Evolutionary conservation across 2,329 filamentous ascomycete species (phyloP).

Genomic region (Colletotrichum magnum): DNA sequence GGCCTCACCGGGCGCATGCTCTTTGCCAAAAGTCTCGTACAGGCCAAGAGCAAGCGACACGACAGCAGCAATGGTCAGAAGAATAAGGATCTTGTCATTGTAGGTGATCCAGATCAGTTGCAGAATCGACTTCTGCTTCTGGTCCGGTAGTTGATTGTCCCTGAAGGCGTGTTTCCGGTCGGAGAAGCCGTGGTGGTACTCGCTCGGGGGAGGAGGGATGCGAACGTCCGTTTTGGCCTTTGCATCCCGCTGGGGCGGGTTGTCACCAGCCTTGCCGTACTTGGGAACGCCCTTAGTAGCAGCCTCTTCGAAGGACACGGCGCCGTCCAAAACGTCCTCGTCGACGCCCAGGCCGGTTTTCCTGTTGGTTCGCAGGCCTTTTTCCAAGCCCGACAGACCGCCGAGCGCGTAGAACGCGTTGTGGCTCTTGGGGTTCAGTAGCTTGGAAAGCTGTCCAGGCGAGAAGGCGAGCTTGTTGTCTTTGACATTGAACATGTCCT

Average conservation of each 20-base stretch:
- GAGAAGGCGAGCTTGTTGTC: conserved; percentile 81
- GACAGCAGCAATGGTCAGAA: conserved; percentile 77
- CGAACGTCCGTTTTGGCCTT: conserved; percentile 39
- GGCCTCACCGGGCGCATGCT: conserved; percentile 56
- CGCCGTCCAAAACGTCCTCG: conserved; percentile 74
- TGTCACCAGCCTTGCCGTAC: conserved; percentile 52
- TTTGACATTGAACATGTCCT: conserved; percentile 76
- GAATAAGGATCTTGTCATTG: conserved; percentile 80
- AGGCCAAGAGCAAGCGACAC: conserved; percentile 79
- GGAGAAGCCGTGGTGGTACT: conserved; percentile 45
- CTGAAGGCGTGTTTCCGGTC: conserved; percentile 74
- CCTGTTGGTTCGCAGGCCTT: conserved; percentile 77
- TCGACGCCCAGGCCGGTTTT: conserved; percentile 78
- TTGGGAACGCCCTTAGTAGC: conserved; percentile 53
- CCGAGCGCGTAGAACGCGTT: conserved; percentile 82
- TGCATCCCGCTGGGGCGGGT: conserved; percentile 46
- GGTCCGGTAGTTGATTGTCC: conserved; percentile 71
- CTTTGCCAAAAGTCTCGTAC: conserved; percentile 72
- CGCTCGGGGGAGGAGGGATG: conserved; percentile 34
- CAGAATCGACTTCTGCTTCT: conserved; percentile 72
- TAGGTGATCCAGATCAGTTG: conserved; percentile 77
- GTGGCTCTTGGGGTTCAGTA: conserved; percentile 85
- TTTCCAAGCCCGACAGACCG: conserved; percentile 80
- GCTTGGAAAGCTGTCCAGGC: conserved; percentile 80
- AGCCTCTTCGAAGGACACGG: conserved; percentile 77